A percentile compares a stretch with the other conserved stretches of the same genome.
Evolutionary conservation across 2,329 filamentous ascomycete species (phyloP).

Genomic region (Aspergillus vadensis): DNA sequence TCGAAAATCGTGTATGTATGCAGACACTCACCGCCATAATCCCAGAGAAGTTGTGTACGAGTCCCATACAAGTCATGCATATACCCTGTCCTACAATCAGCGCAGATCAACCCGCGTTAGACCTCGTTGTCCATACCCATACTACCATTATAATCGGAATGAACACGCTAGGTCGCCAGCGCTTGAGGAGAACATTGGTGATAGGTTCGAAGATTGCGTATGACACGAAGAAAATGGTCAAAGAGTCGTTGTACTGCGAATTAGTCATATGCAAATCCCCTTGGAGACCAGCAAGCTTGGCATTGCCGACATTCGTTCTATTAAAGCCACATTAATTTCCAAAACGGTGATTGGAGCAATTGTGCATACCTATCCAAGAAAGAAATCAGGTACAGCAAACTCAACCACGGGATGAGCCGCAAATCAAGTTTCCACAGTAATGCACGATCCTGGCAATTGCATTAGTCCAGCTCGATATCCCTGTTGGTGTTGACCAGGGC

Average conservation of each 20-base stretch:
- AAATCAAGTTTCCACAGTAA: constrained; percentile 50
- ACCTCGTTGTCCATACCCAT: constrained; percentile 33
- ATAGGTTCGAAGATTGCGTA: constrained; percentile 75
- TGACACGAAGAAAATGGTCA: constrained; percentile 85
- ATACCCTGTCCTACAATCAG: constrained; percentile 37
- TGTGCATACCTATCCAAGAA: constrained; percentile 41
- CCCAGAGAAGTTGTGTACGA: constrained; percentile 50
- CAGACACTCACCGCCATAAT: constrained; percentile 42
- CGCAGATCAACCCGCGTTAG: not conserved
- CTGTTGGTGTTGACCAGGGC: not conserved
- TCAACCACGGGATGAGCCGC: constrained; percentile 50
- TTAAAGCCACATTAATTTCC: not conserved
- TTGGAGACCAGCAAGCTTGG: constrained; percentile 59
- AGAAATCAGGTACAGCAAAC: constrained; percentile 48
- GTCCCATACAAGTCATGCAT: constrained; percentile 49
- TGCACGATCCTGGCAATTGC: constrained; percentile 42
- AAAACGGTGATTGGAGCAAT: not conserved
- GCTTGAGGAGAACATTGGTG: constrained; percentile 80
- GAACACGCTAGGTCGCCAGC: constrained; percentile 73
- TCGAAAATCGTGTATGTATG: not conserved
- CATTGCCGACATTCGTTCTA: constrained; percentile 75
- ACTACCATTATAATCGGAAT: constrained; percentile 78
- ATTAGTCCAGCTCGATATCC: not conserved
- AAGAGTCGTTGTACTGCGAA: constrained; percentile 69
- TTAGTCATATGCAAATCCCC: constrained; percentile 64